Evolutionary conservation across 176 grass and related monocot genomes (phyloP), one percentile per base, ranked within the genome.

Genomic region (Thalia dealbata): DNA sequence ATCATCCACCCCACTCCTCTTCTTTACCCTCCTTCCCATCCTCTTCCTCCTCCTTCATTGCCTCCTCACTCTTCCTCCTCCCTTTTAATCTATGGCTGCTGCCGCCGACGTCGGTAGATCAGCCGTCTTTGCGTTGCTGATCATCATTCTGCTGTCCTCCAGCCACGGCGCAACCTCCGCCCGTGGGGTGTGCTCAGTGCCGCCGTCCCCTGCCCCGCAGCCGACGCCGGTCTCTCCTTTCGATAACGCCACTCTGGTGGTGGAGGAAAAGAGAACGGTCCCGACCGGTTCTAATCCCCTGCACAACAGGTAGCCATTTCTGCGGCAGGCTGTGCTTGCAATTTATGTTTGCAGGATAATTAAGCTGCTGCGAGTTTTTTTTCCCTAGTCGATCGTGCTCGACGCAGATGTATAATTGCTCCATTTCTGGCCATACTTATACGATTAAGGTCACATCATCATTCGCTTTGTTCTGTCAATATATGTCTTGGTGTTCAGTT

Each of bases 211-310:
- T 43, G 14, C 16, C 38, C 66, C 32, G 32, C 66, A 41, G 21
- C 9, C 66, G 4, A 10, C 44, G 30, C 21, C 44, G n/a, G 29
- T 42, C 18, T 43, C 32, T 67, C 16, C 64, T 45, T 14, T 2
- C 66, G 45, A 69, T 44, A 22, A 21, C 11, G n/a, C n/a, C n/a
- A 69, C 30, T 8, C 10, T 69, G 32, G 3, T 38, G 4, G 4
- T 38, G 38, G 66, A 69, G 38, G 66, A 69, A 41, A 69, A 69
- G 66, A 69, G 66, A 44, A 69, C n/a, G 66, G 41, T 69, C 41
- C 66, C 66, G 41, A 69, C 30, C 3, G 66, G 66, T 69, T 69
- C 66, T 14, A 69, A 69, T 22, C 66, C 38, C 21, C 66, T 69
- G 7, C 66, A 69, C 41, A 69, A 69, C 61, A 63, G 61, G 61